Percentiles rank a stretch among this genome's conserved stretches.
Conservation (phyloP, 1,284 basidiomycete species). For the Irpex sp. region DNA sequence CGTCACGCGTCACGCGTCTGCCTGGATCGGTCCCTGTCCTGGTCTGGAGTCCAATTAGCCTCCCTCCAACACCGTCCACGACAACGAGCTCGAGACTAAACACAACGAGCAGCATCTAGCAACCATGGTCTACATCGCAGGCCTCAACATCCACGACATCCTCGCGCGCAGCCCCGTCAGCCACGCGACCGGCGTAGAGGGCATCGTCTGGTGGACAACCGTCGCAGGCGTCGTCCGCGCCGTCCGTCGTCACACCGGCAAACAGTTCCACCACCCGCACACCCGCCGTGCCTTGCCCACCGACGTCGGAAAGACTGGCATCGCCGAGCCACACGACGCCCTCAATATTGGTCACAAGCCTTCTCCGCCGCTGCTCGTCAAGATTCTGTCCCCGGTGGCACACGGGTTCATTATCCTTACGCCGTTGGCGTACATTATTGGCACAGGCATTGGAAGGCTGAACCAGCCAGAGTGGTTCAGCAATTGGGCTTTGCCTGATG, state of each 20-base stretch:
- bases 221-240: constrained; percentile 10
- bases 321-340: constrained; percentile 1
- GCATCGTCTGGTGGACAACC: constrained; percentile 13
- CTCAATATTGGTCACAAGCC: constrained; percentile 2
- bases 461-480: constrained; percentile 15
- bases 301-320: constrained; percentile 3
- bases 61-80: background rate
- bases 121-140: constrained; percentile 12
- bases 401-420: constrained; percentile 9
- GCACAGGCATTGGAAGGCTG: constrained; percentile 6
- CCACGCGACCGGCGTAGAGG: constrained; percentile 11
- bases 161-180: constrained; percentile 7
- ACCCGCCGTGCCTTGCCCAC: constrained; percentile 1
- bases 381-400: constrained; percentile 7
- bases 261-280: background rate
- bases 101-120: background rate
- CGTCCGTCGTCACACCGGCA: constrained; percentile 1
- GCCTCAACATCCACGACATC: constrained; percentile 8
- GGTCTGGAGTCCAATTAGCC: background rate
- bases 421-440: constrained; percentile 10
- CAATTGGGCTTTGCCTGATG: constrained; percentile 5
- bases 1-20: background rate
- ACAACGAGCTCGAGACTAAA: background rate
- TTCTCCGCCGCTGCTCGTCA: constrained; percentile 1
- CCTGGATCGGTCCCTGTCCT: background rate